Base-by-base conservation (phyloP, 768 basidiomycete genomes). In the Termitomyces sp. region DNA sequence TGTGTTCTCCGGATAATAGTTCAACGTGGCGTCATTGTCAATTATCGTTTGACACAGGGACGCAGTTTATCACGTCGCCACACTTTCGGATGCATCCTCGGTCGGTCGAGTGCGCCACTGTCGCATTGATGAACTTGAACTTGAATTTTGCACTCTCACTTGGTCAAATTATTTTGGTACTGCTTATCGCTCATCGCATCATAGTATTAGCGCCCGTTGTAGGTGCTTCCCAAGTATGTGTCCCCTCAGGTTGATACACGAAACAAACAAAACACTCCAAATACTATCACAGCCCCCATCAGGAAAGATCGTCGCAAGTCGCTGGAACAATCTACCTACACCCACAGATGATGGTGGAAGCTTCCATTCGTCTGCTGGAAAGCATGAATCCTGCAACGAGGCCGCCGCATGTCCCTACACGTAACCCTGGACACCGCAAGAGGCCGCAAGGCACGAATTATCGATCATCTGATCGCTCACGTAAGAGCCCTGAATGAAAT, bases 391-490 rank as follows among this genome's bases (percentile, higher is more conserved):
- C 37, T 13, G 37, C 51, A 52, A 52, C 51, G 37, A 52, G 51
- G 51, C 37, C 5, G 37, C 37, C 51, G 51, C 37, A 37, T 52
- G 37, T 14, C 26, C 16, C 10, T 12, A 32, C 29, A 27, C 46
- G 46, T 47, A 31, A 47, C 10, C 29, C 29, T 20, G 24, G 29
- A 48, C 47, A 48, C 27, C 46, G 22, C 16, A 27, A 51, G 24
- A 37, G 32, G 12, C 20, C 10, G 13, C 3, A 37, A 56, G 55
- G 55, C 46, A 56, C 55, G n/a, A 47, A 47, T 26, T 55, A 46
- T 55, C 46, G 46, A 54, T 54, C 53, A 44, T 53, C 53, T 44
- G 46, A 56, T 56, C 34, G 55, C 46, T 56, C 37, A 48, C 46
- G 55, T 56, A 56, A 56, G 43, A 26, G 12, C 51, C 39, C 27